Percentiles rank a stretch among this genome's conserved stretches.
phyloP scores from a whole-genome alignment of 805 yeast species.

The Saccharomycopsis javanensis region DNA sequence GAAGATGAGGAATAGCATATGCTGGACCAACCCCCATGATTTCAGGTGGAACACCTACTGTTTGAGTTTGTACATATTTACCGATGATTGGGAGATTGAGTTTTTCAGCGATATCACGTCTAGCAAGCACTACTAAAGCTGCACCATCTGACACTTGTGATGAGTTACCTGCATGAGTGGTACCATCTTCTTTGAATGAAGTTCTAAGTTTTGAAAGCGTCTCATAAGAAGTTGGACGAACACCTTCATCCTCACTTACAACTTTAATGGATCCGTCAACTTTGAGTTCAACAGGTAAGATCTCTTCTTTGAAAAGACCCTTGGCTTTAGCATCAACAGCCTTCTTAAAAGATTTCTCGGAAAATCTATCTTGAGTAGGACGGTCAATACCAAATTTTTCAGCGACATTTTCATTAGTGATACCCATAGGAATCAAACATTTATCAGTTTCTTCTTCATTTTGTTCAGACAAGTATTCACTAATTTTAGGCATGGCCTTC shows the following conservation, averaged over 20 bases:
- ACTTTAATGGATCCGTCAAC: constrained; percentile 27
- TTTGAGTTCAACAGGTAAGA: constrained; percentile 66
- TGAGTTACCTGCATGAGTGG: constrained; percentile 93
- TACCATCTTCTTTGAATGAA: constrained; percentile 76
- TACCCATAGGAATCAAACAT: constrained; percentile 94
- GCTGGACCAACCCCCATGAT: constrained; percentile 99
- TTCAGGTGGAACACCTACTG: constrained; percentile 94
- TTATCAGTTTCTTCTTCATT: constrained; percentile 42
- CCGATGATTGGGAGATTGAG: constrained; percentile 65
- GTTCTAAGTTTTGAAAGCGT: constrained; percentile 70
- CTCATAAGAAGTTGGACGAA: constrained; percentile 74
- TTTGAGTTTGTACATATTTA: constrained; percentile 67
- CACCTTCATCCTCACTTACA: constrained; percentile 75
- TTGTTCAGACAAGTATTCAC: constrained; percentile 36
- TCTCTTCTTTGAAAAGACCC: constrained; percentile 83
- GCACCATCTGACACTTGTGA: constrained; percentile 97
- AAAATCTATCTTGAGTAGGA: constrained; percentile 74
- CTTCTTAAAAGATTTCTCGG: constrained; percentile 77
- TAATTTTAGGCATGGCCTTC: constrained; percentile 53
- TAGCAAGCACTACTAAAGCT: constrained; percentile 76
- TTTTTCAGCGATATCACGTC: constrained; percentile 75
- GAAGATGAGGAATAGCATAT: constrained; percentile 79
- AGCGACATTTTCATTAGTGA: constrained; percentile 88
- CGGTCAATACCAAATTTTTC: constrained; percentile 54
- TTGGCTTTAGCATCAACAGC: constrained; percentile 64